These are phyloP conservation scores for Sphagnum magellanicum DNA, from an alignment of 228 moss, liverwort and hornwort species.

Conservation along the genomic window DNA sequence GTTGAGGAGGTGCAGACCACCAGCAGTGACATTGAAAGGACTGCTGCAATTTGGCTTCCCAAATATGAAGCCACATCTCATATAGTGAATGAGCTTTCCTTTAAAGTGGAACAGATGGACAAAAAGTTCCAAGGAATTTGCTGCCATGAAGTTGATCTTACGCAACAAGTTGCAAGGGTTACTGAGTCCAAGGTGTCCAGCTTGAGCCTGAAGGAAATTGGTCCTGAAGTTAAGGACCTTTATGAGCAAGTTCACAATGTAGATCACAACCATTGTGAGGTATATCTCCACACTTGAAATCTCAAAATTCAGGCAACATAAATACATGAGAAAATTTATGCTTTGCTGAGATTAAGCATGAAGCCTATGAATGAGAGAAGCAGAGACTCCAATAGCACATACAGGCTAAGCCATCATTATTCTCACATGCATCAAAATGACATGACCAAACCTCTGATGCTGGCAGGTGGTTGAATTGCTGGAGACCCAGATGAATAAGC, in stretches of 20 bases:
- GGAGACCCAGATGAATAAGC: slow-evolving; percentile 49
- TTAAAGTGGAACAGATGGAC: slow-evolving; percentile 72
- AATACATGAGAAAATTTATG: too few relatives aligned
- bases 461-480: slow-evolving; percentile 55
- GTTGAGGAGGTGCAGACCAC: slow-evolving; percentile 58
- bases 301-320: background rate
- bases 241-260: slow-evolving; percentile 56
- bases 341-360: too few relatives aligned
- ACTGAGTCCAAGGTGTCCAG: slow-evolving; percentile 63
- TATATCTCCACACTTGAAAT: slow-evolving; percentile 4
- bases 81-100: slow-evolving; percentile 65
- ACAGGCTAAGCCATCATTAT: too few relatives aligned
- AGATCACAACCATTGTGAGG: slow-evolving; percentile 75
- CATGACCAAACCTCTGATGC: too few relatives aligned
- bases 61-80: slow-evolving; percentile 67
- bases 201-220: slow-evolving; percentile 30
- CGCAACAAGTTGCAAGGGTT: slow-evolving; percentile 56
- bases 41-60: slow-evolving; percentile 71
- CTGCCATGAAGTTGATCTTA: slow-evolving; percentile 51
- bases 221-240: slow-evolving; percentile 54
- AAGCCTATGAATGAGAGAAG: too few relatives aligned
- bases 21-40: slow-evolving; percentile 57
- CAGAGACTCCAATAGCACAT: too few relatives aligned
- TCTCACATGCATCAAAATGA: too few relatives aligned
- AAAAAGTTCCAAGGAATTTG: slow-evolving; percentile 62